Conservation (phyloP, 83 land plant genomes). For the Picea engelmannii region DNA sequence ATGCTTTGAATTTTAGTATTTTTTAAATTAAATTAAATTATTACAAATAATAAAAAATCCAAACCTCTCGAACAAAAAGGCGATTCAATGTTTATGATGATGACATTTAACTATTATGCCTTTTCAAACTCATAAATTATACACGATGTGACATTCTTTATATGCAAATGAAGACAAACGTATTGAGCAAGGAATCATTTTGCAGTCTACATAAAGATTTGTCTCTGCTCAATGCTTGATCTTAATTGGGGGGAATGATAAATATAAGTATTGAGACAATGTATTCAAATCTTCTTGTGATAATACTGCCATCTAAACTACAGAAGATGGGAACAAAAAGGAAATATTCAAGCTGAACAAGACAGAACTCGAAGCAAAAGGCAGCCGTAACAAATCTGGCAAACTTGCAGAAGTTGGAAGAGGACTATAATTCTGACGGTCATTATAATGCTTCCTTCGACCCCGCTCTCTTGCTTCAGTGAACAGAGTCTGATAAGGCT, state of each 20-base stretch:
- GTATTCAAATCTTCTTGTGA: not conserved
- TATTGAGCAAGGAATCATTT: no score
- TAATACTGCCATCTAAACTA: not conserved
- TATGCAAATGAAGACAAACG: no score
- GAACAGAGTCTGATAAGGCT: constrained; percentile 29
- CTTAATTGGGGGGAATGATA: not conserved
- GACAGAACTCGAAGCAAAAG: not conserved
- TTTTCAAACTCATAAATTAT: no score
- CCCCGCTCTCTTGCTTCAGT: constrained; percentile 22
- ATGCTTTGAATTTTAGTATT: no score
- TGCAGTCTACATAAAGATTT: no score
- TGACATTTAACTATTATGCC: no score
- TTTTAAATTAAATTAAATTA: no score
- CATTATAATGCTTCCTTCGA: constrained; percentile 38
- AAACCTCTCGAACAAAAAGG: no score
- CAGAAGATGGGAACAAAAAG: not conserved
- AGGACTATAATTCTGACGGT: constrained; percentile 35
- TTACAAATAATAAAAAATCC: no score
- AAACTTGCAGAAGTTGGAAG: constrained; percentile 44
- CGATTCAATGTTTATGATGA: no score
- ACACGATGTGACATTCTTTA: no score
- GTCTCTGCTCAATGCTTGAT: not conserved
- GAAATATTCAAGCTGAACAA: not conserved
- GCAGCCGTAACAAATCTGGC: constrained; percentile 32
- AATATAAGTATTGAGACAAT: not conserved